Base-by-base conservation (phyloP, 2,329 filamentous ascomycete genomes). In the Hymenoscyphus repandus region DNA sequence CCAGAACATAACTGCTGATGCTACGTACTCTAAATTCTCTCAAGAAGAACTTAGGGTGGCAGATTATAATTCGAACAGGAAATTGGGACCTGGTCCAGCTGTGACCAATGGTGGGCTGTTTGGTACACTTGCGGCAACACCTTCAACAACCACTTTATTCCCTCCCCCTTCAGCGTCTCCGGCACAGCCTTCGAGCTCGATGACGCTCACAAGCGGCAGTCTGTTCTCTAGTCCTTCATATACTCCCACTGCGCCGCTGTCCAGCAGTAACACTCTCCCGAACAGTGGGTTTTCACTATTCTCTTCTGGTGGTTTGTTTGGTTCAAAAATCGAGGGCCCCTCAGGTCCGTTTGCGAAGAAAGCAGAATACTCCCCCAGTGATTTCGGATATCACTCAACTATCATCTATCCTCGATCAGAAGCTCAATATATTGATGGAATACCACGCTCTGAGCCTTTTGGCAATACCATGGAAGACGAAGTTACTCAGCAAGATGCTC, bases 401-500 rank as follows among this genome's bases (percentile, higher is more conserved):
- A 48, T 47, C 15, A 39, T 2, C 1, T 44, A 47, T 30, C 45
- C 50, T 6, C n/a, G 44, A 18, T 15, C 40, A 3, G 39, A 34
- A 10, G 36, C 20, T 7, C 27, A 11, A 15, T 52, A 27, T 20
- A 11, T 52, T 10, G 7, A 39, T 10, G 45, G 15, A 7, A 52
- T 52, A 15, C 39, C 50, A 12, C 39, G 27, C 5, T 52, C 44
- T 1, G 32, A 48, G 10, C 10, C 17, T 2, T 5, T 51, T 6
- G n/a, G 27, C 18, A 22, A 38, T 15, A 1, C 12, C 5, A 10
- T 31, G 7, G 18, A 27, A 27, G 45, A 52, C 11, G 39, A 39
- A 22, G 1, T 15, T 9, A 1, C 31, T 17, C 43, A 52, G 11
- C 54, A 56, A 47, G 30, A 47, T 1, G 54, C 54, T 5, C 39